Conservation (phyloP, 495 filamentous ascomycete genomes). For the Cercophora sp. region DNA sequence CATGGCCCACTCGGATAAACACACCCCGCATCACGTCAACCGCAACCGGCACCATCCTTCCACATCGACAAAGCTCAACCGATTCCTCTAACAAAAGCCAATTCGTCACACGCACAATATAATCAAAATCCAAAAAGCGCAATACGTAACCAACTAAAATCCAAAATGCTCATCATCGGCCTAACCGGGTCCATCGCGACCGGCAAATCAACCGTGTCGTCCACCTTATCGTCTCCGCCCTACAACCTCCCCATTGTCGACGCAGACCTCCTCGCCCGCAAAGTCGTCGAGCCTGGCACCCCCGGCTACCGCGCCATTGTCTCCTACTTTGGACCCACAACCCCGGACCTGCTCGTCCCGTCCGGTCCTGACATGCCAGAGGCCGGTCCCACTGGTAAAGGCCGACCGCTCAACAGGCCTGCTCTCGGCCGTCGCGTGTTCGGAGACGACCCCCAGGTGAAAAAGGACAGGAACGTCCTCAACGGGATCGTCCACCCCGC, state of each 20-base stretch:
- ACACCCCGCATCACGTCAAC: too few species aligned
- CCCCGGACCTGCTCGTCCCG: conserved; percentile 76
- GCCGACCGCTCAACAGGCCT: conserved; percentile 74
- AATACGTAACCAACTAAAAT: conserved; percentile 3
- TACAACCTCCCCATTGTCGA: conserved; percentile 92
- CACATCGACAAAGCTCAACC: too few species aligned
- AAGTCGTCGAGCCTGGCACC: conserved; percentile 89
- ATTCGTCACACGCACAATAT: neutral
- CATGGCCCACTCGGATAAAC: too few species aligned
- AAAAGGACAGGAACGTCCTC: conserved; percentile 64
- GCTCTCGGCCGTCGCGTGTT: conserved; percentile 84
- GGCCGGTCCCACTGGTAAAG: conserved; percentile 44
- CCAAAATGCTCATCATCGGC: conserved; percentile 85
- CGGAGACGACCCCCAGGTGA: conserved; percentile 60
- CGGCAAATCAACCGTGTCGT: conserved; percentile 93
- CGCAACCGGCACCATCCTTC: too few species aligned
- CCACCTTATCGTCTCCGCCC: conserved; percentile 70
- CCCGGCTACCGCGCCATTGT: conserved; percentile 76
- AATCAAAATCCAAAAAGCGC: neutral
- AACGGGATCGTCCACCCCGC: conserved; percentile 92
- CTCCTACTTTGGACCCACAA: conserved; percentile 68
- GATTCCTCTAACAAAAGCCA: neutral
- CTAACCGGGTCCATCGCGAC: conserved; percentile 97
- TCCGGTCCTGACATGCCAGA: conserved; percentile 37
- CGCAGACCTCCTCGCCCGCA: conserved; percentile 83